phyloP scores from a whole-genome alignment of 192 early-diverging fungal genomes.

The Coemansia sp. region DNA sequence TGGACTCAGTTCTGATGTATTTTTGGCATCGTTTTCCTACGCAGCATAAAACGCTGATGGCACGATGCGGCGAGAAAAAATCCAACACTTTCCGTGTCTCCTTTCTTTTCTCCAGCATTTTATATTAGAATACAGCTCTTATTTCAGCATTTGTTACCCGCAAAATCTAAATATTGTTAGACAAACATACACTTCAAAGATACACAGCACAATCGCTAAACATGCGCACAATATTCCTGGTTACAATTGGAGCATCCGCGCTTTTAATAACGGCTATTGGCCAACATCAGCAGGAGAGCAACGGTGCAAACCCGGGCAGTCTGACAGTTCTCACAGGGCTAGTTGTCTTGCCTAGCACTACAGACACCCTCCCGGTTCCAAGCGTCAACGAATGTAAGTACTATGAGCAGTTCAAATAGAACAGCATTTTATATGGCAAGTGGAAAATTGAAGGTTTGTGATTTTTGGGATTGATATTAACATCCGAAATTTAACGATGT shows the following conservation, averaged over 20 bases:
- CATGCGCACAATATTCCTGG: background rate
- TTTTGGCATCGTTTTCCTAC: background rate
- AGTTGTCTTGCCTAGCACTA: background rate
- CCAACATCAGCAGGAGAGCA: background rate
- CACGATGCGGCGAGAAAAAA: background rate
- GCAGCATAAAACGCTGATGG: background rate
- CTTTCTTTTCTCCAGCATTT: background rate
- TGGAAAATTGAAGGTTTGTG: background rate
- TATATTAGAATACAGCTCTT: too few relatives aligned
- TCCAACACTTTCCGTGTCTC: background rate
- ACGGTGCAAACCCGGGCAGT: background rate
- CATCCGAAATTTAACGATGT: background rate
- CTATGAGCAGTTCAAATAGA: too few relatives aligned
- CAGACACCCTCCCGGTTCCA: background rate
- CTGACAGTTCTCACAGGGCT: background rate
- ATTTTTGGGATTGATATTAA: background rate
- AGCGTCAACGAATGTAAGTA: background rate
- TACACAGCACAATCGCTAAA: background rate
- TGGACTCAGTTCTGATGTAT: background rate
- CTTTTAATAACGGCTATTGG: background rate
- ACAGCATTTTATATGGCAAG: background rate
- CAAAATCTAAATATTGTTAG: background rate
- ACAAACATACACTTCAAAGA: background rate
- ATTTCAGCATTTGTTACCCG: background rate
- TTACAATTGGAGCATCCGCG: background rate